These are phyloP conservation scores for Turnera subulata DNA, from an alignment of 345 rosid species.

Conservation along the genomic window DNA sequence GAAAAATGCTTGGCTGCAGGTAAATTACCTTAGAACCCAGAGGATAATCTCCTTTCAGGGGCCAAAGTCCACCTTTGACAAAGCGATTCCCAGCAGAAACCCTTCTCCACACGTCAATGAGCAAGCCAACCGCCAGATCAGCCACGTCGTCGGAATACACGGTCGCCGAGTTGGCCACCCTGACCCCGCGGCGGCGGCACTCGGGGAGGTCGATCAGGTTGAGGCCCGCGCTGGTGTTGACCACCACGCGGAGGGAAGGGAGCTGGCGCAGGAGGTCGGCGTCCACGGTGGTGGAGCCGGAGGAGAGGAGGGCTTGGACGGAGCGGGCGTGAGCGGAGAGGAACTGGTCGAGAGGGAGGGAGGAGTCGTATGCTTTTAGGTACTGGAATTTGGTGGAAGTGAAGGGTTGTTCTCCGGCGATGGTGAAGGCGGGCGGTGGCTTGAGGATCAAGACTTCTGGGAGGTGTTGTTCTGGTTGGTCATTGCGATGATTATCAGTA, in stretches of 20 bases:
- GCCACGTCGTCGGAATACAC: constrained; percentile 50
- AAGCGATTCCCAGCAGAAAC: constrained; percentile 46
- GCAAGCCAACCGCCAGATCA: constrained; percentile 54
- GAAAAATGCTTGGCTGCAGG: too few relatives aligned
- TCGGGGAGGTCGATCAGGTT: constrained; percentile 49
- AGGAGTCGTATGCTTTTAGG: constrained; percentile 20
- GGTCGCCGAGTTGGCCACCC: constrained; percentile 39
- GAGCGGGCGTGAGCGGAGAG: constrained; percentile 4
- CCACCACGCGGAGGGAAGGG: constrained; percentile 39
- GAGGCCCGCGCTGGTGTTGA: constrained; percentile 48
- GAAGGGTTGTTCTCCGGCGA: constrained; percentile 6
- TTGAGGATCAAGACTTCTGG: constrained; percentile 9
- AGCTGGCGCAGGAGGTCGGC: constrained; percentile 27
- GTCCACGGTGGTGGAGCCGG: constrained; percentile 1
- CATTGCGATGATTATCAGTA: too few relatives aligned
- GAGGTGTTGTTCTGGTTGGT: neutral
- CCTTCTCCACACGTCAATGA: constrained; percentile 48
- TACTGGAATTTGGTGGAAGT: constrained; percentile 12
- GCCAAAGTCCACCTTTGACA: constrained; percentile 43
- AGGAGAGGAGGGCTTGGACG: constrained; percentile 14
- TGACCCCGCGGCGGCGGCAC: constrained; percentile 55
- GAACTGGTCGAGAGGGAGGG: constrained; percentile 18
- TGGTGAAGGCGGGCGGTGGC: constrained; percentile 6
- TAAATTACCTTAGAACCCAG: constrained; percentile 44
- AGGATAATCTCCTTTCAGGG: constrained; percentile 30